Conservation (phyloP, 441 rosid genomes). For the Pelargonium australe region DNA sequence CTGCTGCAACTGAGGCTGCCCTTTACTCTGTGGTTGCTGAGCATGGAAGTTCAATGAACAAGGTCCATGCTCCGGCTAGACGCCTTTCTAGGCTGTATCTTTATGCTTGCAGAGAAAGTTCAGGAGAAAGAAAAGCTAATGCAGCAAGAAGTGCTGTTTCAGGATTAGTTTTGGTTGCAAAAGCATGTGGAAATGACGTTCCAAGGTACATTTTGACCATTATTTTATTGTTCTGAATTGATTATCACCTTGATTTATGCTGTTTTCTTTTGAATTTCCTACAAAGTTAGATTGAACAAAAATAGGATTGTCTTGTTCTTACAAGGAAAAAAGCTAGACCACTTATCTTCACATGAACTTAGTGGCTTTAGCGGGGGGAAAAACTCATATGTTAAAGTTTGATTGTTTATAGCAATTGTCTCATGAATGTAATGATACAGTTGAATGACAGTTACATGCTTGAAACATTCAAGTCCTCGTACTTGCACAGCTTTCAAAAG, state of each 20-base stretch:
- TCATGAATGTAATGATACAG: background rate
- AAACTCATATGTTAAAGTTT: background rate
- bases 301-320: background rate
- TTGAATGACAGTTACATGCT: background rate
- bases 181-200: constrained; percentile 95
- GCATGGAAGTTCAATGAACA: constrained; percentile 83
- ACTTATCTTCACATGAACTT: background rate
- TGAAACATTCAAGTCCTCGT: too few relatives aligned
- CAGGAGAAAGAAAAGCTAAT: constrained; percentile 52
- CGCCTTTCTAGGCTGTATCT: constrained; percentile 89
- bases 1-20: constrained; percentile 87
- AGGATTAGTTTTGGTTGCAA: constrained; percentile 71
- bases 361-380: background rate
- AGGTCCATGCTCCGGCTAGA: constrained; percentile 94
- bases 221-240: background rate
- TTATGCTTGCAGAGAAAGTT: constrained; percentile 56
- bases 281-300: constrained; percentile 1
- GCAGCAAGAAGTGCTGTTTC: constrained; percentile 82
- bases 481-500: too few relatives aligned
- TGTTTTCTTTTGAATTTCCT: background rate
- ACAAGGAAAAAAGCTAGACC: background rate
- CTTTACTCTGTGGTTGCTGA: constrained; percentile 82
- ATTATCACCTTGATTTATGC: background rate
- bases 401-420: background rate
- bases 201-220: constrained; percentile 52